phyloP scores from a whole-genome alignment of 768 basidiomycete genomes.

The Leccinum pellstonianum region DNA sequence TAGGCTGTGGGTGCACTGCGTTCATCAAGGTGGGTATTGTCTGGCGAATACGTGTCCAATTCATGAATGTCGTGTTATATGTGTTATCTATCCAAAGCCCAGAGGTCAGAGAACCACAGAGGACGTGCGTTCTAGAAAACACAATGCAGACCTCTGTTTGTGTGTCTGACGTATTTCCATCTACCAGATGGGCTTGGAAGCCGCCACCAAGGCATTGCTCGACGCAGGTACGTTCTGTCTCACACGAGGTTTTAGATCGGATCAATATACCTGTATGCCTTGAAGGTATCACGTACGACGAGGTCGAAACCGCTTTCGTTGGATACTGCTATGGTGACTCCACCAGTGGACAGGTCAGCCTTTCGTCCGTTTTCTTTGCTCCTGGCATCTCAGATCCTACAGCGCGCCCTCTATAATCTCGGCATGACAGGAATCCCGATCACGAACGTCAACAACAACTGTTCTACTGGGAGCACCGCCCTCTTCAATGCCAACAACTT shows the following conservation, averaged over 20 bases:
- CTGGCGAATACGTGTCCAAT: not conserved
- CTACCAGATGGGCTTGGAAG: slow-evolving; percentile 79
- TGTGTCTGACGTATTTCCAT: not conserved
- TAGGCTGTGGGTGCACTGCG: slow-evolving; percentile 22
- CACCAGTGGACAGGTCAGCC: slow-evolving; percentile 67
- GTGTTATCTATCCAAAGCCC: slow-evolving; percentile 45
- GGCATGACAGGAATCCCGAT: slow-evolving; percentile 84
- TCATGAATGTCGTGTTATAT: not conserved
- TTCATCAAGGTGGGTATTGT: slow-evolving; percentile 20
- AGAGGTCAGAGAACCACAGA: slow-evolving; percentile 65
- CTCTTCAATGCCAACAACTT: slow-evolving; percentile 70
- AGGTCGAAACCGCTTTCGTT: slow-evolving; percentile 68
- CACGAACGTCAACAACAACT: slow-evolving; percentile 86
- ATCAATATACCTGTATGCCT: not conserved
- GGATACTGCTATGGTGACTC: slow-evolving; percentile 83
- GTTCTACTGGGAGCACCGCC: slow-evolving; percentile 79
- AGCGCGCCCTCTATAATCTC: slow-evolving; percentile 80
- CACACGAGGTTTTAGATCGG: not conserved
- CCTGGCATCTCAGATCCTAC: not conserved
- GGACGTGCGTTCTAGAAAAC: slow-evolving; percentile 47
- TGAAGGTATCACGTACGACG: slow-evolving; percentile 80
- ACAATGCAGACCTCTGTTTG: not conserved
- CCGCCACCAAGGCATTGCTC: slow-evolving; percentile 80
- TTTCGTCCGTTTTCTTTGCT: not conserved
- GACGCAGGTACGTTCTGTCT: slow-evolving; percentile 60